Percentiles rank a stretch among this genome's conserved stretches.
phyloP scores from a whole-genome alignment of 83 land plant species.

The Larix sibirica region DNA sequence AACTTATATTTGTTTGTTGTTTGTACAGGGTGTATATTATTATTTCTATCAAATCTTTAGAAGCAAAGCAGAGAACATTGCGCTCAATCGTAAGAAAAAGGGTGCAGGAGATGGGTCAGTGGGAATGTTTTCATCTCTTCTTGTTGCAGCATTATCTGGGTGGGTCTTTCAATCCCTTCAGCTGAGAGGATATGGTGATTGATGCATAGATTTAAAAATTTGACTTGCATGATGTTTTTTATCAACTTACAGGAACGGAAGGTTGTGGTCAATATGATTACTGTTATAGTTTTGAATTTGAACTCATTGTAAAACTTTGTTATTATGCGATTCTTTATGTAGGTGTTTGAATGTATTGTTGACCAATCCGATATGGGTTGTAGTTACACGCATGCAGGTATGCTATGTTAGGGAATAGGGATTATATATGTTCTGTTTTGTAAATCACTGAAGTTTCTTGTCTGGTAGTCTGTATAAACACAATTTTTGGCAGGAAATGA shows the following conservation, averaged over 20 bases:
- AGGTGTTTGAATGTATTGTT: constrained; percentile 90
- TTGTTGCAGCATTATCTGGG: constrained; percentile 93
- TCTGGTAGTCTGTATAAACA: neutral
- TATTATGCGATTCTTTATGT: constrained; percentile 12
- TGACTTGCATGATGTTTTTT: no score
- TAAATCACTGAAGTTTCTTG: neutral
- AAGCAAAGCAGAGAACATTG: constrained; percentile 73
- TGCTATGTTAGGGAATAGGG: neutral
- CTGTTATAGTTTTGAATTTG: neutral
- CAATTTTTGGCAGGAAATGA: neutral
- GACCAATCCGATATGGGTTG: constrained; percentile 96
- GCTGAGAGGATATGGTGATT: neutral
- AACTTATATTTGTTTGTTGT: neutral
- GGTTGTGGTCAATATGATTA: neutral
- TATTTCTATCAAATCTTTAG: constrained; percentile 91
- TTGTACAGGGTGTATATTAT: constrained; percentile 84
- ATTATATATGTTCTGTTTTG: neutral
- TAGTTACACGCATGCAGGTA: constrained; percentile 97
- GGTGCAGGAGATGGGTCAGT: constrained; percentile 91
- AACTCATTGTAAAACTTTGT: neutral
- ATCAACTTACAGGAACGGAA: no score
- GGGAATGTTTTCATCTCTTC: constrained; percentile 83
- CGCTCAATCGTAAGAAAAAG: constrained; percentile 41
- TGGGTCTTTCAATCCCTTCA: constrained; percentile 14
- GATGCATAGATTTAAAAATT: neutral